Conservation (phyloP, 768 basidiomycete genomes). For the Strobilomyces echinocephalus region DNA sequence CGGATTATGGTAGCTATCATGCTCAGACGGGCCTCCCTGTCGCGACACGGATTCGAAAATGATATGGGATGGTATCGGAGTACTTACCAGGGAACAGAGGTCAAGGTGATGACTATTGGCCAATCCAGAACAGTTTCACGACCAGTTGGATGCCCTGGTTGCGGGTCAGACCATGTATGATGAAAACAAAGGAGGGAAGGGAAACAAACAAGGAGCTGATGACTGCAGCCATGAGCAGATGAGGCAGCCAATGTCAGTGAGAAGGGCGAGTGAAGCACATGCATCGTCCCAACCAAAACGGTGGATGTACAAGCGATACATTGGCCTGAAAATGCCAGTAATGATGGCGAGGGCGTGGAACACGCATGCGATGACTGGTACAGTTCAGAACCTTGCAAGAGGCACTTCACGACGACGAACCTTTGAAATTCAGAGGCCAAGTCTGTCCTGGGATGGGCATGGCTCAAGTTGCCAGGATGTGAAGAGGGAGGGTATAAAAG, state of each 20-base stretch:
- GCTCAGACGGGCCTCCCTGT: slow-evolving; percentile 17
- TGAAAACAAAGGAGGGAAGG: neutral
- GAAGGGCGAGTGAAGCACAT: slow-evolving; percentile 15
- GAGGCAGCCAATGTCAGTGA: slow-evolving; percentile 9
- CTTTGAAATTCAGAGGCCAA: slow-evolving; percentile 13
- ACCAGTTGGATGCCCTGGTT: neutral
- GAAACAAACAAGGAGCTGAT: slow-evolving; percentile 4
- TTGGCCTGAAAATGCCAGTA: slow-evolving; percentile 12
- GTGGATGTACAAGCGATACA: slow-evolving; percentile 11
- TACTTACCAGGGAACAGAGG: slow-evolving; percentile 12
- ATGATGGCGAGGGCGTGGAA: slow-evolving; percentile 11
- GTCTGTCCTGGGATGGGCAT: slow-evolving; percentile 18
- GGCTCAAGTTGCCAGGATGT: neutral
- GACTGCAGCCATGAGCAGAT: slow-evolving; percentile 3
- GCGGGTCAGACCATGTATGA: neutral
- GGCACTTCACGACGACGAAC: neutral
- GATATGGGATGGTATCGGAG: neutral
- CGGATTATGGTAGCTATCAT: slow-evolving; percentile 12
- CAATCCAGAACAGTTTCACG: slow-evolving; percentile 2
- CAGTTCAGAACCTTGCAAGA: neutral
- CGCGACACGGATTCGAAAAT: neutral
- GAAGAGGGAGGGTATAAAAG: neutral
- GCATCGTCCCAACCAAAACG: slow-evolving; percentile 16
- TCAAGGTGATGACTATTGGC: neutral
- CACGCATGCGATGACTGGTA: slow-evolving; percentile 1